Percentiles rank a stretch among this genome's conserved stretches.
These are phyloP conservation scores for Rosa rugosa DNA, from an alignment of 306 rosid genomes.

Conservation along the genomic window DNA sequence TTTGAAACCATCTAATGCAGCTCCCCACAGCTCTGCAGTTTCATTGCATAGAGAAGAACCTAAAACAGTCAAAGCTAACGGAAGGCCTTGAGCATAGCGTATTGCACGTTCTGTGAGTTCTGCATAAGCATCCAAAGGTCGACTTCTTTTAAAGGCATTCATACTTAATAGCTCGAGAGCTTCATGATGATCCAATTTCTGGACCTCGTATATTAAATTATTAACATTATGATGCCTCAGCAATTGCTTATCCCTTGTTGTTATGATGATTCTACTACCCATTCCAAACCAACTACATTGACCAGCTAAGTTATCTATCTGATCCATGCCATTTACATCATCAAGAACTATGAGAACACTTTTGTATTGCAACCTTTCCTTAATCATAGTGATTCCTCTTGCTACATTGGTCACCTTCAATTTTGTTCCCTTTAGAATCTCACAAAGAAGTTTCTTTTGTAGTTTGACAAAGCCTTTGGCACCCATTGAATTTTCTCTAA, in stretches of 20 bases:
- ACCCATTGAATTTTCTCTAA: background rate
- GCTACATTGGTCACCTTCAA: background rate
- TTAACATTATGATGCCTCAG: background rate
- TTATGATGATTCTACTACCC: background rate
- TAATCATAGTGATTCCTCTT: background rate
- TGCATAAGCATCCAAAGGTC: background rate
- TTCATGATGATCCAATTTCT: background rate
- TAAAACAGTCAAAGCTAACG: constrained; percentile 41
- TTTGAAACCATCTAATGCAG: background rate
- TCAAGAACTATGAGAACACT: background rate
- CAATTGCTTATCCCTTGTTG: background rate
- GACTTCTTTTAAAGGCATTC: background rate
- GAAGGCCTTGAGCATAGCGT: constrained; percentile 8
- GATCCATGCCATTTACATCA: background rate
- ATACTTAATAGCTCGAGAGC: background rate
- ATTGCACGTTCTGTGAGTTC: background rate
- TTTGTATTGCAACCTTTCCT: background rate
- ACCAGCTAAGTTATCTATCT: background rate
- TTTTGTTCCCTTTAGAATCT: background rate
- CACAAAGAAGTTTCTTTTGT: background rate
- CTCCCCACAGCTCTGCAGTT: constrained; percentile 10
- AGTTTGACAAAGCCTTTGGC: background rate
- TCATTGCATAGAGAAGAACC: constrained; percentile 34
- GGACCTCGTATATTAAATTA: background rate
- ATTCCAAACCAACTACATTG: background rate